Conservation (phyloP, 2,329 filamentous ascomycete genomes). For the Penicillium hesseltinei region DNA sequence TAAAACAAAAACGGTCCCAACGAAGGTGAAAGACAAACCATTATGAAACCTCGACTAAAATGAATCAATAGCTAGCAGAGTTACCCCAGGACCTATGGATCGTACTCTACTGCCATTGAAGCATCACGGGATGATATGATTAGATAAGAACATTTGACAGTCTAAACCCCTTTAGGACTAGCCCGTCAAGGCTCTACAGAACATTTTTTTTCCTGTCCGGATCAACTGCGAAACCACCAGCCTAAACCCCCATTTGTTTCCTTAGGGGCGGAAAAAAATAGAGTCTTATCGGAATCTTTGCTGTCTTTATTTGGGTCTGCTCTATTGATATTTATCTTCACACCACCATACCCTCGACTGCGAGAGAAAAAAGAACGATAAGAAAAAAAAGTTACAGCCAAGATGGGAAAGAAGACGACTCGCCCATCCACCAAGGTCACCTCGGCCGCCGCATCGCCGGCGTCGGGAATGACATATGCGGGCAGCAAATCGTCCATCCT, state of each 20-base stretch:
- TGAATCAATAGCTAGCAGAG: background rate
- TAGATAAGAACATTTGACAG: constrained; percentile 31
- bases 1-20: too few species aligned
- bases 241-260: constrained; percentile 26
- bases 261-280: constrained; percentile 17
- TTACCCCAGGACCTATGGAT: background rate
- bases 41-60: background rate
- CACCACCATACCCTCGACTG: constrained; percentile 18
- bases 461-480: constrained; percentile 36
- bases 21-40: background rate
- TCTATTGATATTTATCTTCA: background rate
- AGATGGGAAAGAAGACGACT: constrained; percentile 49
- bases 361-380: constrained; percentile 4
- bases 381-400: constrained; percentile 18
- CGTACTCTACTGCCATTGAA: background rate
- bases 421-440: constrained; percentile 45
- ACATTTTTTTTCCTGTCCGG: constrained; percentile 44
- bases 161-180: constrained; percentile 34
- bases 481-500: constrained; percentile 49
- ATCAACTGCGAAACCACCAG: constrained; percentile 30
- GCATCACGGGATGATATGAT: constrained; percentile 21
- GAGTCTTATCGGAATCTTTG: constrained; percentile 10
- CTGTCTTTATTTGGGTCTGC: constrained; percentile 1
- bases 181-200: constrained; percentile 37
- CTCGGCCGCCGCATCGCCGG: constrained; percentile 42